These are phyloP conservation scores for Lithocarpus polystachyus DNA, from an alignment of 306 rosid species.

Conservation along the genomic window DNA sequence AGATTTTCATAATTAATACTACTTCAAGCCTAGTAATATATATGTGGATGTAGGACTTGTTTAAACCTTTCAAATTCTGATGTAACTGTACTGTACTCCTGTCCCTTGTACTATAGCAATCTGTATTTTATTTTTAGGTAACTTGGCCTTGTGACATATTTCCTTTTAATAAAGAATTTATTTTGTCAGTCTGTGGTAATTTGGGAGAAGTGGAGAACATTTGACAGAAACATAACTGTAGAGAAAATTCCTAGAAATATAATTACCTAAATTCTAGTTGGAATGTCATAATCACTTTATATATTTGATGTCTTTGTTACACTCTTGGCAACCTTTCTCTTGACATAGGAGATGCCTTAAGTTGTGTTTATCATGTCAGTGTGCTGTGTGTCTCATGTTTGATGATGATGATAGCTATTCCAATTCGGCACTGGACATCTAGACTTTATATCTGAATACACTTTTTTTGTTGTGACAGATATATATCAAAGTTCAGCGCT, in stretches of 20 bases:
- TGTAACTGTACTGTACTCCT: too few species aligned
- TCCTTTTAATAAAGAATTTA: not conserved
- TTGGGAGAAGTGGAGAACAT: not conserved
- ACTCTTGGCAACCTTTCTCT: too few species aligned
- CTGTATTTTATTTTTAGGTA: not conserved
- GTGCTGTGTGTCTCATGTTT: too few species aligned
- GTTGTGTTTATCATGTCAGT: too few species aligned
- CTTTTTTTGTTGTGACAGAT: too few species aligned
- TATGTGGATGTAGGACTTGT: not conserved
- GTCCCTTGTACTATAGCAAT: not conserved
- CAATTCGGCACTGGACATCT: too few species aligned
- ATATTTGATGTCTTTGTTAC: too few species aligned
- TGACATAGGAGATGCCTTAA: too few species aligned
- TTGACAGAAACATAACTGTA: not conserved
- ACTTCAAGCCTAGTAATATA: not conserved
- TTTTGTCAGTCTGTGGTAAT: not conserved
- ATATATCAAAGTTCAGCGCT: too few species aligned
- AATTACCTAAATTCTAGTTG: not conserved
- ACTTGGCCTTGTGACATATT: not conserved
- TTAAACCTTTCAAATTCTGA: not conserved
- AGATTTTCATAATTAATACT: conserved; percentile 29
- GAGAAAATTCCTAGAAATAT: not conserved
- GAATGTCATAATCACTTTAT: not conserved
- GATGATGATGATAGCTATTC: too few species aligned
- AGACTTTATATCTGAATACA: too few species aligned